Evolutionary conservation across 768 basidiomycete species (phyloP), one percentile per base, ranked within the genome.

Genomic region (Rhizopogon vesiculosus): DNA sequence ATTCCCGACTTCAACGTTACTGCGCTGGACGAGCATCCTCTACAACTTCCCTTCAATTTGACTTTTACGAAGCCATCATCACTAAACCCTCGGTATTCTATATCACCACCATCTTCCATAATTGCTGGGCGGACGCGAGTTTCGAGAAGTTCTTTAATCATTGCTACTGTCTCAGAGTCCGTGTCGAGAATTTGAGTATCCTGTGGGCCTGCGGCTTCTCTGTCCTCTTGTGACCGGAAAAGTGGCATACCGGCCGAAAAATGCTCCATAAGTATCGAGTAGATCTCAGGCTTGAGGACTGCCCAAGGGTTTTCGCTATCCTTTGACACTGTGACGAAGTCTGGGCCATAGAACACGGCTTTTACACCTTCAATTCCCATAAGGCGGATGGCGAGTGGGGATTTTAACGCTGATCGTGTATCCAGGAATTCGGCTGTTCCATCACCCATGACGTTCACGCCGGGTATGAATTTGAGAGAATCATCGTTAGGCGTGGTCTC

Each of bases 51-150:
- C 77, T 98, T 98, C 57, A 99, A 78, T 70, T 89, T 96, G 31
- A 99, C 78, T 67, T 82, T 82, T 5, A 99, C 96, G 31, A 90
- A 64, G 3, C 89, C 91, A 19, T 83, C 84, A 60, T 96, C 92
- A 49, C 82, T 80, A 64, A 98, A 96, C 3, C 92, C 94, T 38
- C 87, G 82, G 69, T 91, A 99, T 72, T 98, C 96, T 55, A 99
- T 94, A 68, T 98, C 97, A 2, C 97, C 97, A 0, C 97, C 97
- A 55, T 99, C 96, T 69, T 98, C 97, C 91, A 95, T 95, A 57
- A 99, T 98, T 5, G 94, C 91, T 5, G 97, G 97, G 53, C 97
- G 76, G 16, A 99, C 93, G 13, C 97, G 76, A 2, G 95, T 98
- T 67, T 98, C 96, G 49, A 99, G 75, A 40, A 98, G 69, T 68